Evolutionary conservation across 2,329 filamentous ascomycete species (phyloP), one percentile per base, ranked within the genome.

Genomic region (Chaetomium globosum): DNA sequence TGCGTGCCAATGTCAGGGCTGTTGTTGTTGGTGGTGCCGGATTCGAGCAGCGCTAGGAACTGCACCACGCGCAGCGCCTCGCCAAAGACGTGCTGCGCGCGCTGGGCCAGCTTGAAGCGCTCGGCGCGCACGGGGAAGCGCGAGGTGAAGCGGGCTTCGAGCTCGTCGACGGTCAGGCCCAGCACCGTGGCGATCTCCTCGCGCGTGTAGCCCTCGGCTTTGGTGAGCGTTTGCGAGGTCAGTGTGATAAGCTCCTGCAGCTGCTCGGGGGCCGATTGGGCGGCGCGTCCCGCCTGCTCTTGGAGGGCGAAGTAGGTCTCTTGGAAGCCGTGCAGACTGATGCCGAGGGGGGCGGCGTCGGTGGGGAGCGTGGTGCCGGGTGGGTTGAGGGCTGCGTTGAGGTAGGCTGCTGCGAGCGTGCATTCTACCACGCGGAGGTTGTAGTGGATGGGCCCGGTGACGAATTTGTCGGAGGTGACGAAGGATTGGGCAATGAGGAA

Each of bases 391-490:
- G 81, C 79, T 30, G 86, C 84, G 70, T 88, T 82, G 66, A 89
- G 81, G 73, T 85, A 87, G 28, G 84, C 85, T 3, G 95, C 93
- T 3, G 95, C 95, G 36, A 99, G 84, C 61, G 90, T 95, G 80
- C 92, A 96, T 79, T 99, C 95, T 46, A 97, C 95, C 1, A 99
- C 95, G 31, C 95, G 90, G 28, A 99, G 85, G 77, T 99, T 99
- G 82, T 98, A 99, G 82, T 94, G 92, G 69, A 96, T 89, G 0
- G 94, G 94, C 0, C 90, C 95, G 1, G 94, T 97, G 67, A 94
- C 90, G 74, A 95, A 91, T 80, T 99, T 99, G 82, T 98, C 93
- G 5, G 94, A 91, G 19, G 90, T 89, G 67, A 99, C 90, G 76
- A 97, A 97, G 66, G 91, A 96, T 76, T 99, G 95, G 8, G 93